phyloP scores from a whole-genome alignment of 768 basidiomycete genomes.

The Mycena albidolilacea region DNA sequence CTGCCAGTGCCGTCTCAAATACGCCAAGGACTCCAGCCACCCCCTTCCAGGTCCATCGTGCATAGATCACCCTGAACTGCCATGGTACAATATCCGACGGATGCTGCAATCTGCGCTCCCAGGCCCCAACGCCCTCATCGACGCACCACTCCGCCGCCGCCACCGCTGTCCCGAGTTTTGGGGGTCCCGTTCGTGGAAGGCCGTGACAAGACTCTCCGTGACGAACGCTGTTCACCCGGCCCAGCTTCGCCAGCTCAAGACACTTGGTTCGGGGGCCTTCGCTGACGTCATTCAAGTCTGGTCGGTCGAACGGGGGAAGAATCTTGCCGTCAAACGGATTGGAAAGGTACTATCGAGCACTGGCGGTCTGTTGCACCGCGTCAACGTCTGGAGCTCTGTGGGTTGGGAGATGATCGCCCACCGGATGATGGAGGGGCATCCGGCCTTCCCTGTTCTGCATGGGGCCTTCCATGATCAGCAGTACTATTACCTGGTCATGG shows the following conservation, averaged over 20 bases:
- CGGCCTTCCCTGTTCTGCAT: constrained; percentile 10
- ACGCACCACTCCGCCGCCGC: not conserved
- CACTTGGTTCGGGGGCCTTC: not conserved
- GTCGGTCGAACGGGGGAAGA: not conserved
- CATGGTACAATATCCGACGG: not conserved
- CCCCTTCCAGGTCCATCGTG: not conserved
- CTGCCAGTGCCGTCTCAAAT: not conserved
- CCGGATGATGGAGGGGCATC: not conserved
- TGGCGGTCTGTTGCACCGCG: too few species aligned
- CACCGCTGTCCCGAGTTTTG: not conserved
- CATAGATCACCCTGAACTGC: not conserved
- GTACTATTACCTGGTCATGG: constrained; percentile 13
- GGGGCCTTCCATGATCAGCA: constrained; percentile 3
- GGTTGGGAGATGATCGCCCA: not conserved
- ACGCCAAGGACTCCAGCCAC: not conserved
- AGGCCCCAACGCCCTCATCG: not conserved
- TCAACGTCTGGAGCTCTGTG: not conserved
- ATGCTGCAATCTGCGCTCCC: not conserved
- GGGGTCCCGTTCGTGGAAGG: constrained; percentile 1
- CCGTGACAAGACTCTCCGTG: not conserved
- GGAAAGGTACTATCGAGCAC: not conserved
- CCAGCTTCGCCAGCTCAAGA: not conserved
- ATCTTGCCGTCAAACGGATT: not conserved
- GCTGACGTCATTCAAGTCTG: not conserved
- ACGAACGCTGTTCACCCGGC: not conserved